phyloP scores from a whole-genome alignment of 2,329 filamentous ascomycete genomes.

The Curvularia sp. region DNA sequence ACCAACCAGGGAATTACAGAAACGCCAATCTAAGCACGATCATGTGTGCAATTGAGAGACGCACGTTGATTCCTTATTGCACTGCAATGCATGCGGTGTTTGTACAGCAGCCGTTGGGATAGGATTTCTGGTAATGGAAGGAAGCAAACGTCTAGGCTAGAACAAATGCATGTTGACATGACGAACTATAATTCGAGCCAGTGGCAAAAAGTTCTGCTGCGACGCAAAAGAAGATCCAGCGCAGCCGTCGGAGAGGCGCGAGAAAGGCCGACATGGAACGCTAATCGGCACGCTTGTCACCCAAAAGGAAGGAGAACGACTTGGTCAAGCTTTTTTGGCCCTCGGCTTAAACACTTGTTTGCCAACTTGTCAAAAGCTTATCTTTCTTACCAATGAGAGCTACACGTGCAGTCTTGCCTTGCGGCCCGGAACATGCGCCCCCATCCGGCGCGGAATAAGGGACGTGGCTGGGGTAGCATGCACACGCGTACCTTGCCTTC shows the following conservation, averaged over 20 bases:
- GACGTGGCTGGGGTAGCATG: not conserved
- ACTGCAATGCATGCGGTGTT: not conserved
- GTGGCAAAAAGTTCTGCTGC: not conserved
- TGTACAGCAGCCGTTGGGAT: not conserved
- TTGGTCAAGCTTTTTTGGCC: conserved; percentile 30
- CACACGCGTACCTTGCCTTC: not conserved
- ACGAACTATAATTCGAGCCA: not conserved
- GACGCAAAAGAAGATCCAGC: not conserved
- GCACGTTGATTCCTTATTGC: not conserved
- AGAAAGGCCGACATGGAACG: conserved; percentile 11
- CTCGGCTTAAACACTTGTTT: not conserved
- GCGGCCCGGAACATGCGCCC: not conserved
- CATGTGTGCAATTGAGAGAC: not conserved
- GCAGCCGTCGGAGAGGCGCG: conserved; percentile 12
- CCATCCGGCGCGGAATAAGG: not conserved
- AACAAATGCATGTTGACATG: not conserved
- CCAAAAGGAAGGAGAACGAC: conserved; percentile 29
- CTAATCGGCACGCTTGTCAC: conserved; percentile 26
- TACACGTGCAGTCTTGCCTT: conserved; percentile 24
- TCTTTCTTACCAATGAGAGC: conserved; percentile 23
- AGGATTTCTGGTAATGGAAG: not conserved
- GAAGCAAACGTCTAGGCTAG: not conserved
- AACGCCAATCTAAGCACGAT: too few relatives aligned
- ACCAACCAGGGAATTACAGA: too few relatives aligned
- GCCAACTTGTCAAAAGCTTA: conserved; percentile 31